Evolutionary conservation across 2,329 filamentous ascomycete genomes (phyloP).

Genomic region (Iodosphaeria phyllophila): DNA sequence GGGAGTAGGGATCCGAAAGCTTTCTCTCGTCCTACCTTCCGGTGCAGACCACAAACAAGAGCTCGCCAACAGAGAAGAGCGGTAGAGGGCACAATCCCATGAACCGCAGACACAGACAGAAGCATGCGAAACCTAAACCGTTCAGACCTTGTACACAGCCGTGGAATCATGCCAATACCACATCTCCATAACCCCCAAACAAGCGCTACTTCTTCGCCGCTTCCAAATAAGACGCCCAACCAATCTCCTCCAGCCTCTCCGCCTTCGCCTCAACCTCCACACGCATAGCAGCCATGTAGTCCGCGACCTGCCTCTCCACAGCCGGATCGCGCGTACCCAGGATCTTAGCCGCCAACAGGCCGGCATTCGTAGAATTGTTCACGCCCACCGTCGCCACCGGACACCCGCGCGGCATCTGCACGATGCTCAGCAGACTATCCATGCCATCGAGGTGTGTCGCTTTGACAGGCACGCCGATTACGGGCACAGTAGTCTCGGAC

Average conservation of each 20-base stretch:
- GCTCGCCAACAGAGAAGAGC: too few relatives aligned
- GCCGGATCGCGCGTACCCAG: constrained; percentile 36
- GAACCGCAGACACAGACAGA: too few relatives aligned
- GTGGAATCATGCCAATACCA: too few relatives aligned
- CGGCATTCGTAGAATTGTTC: constrained; percentile 65
- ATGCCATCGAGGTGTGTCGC: constrained; percentile 53
- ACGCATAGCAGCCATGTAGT: constrained; percentile 44
- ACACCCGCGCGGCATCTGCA: constrained; percentile 59
- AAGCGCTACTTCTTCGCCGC: constrained; percentile 12
- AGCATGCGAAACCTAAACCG: too few relatives aligned
- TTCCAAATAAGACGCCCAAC: constrained; percentile 34
- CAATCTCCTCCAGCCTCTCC: constrained; percentile 31
- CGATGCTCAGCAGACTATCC: constrained; percentile 54
- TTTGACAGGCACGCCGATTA: constrained; percentile 63
- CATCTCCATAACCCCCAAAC: too few relatives aligned
- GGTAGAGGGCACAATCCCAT: too few relatives aligned
- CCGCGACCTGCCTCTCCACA: constrained; percentile 36
- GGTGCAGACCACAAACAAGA: too few relatives aligned
- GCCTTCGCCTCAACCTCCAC: constrained; percentile 47
- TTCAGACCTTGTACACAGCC: too few relatives aligned
- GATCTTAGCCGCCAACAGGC: constrained; percentile 50
- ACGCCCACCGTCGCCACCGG: constrained; percentile 63
- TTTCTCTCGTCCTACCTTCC: too few relatives aligned
- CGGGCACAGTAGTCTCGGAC: constrained; percentile 50
- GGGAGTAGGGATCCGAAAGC: too few relatives aligned